Conservation (phyloP, 441 rosid species). For the Arabidopsis lyrata region DNA sequence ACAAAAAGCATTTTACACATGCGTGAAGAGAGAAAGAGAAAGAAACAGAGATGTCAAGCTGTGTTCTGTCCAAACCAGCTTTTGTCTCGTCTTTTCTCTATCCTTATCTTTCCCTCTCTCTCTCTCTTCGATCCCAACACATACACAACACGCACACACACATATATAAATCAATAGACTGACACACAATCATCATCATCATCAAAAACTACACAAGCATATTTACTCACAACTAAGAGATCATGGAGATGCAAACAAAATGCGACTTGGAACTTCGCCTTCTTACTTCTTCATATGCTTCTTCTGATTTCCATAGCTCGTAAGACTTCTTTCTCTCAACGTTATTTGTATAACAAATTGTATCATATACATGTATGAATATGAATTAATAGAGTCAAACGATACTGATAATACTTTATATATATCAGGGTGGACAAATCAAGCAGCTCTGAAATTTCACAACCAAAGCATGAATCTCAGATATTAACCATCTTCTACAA, state of each 20-base stretch:
- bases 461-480: conserved; percentile 30
- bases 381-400: background rate
- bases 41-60: conserved; percentile 17
- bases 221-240: conserved; percentile 16
- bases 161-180: conserved; percentile 17
- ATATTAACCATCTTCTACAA: conserved; percentile 38
- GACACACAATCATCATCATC: conserved; percentile 13
- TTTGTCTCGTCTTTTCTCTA: conserved; percentile 9
- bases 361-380: background rate
- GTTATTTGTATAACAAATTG: background rate
- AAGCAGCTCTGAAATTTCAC: conserved; percentile 11
- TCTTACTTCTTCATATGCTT: conserved; percentile 7
- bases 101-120: background rate
- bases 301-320: conserved; percentile 21
- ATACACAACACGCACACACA: conserved; percentile 28
- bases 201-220: conserved; percentile 24
- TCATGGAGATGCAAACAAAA: conserved; percentile 32
- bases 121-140: conserved; percentile 23
- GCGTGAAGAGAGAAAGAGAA: background rate
- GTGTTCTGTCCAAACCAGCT: conserved; percentile 33
- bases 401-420: background rate
- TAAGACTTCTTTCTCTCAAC: background rate
- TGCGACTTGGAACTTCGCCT: conserved; percentile 46
- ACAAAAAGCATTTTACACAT: conserved; percentile 28
- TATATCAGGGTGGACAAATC: conserved; percentile 19